Conservation (phyloP, 78 protist species). For the Capsaspora owczarzaki region DNA sequence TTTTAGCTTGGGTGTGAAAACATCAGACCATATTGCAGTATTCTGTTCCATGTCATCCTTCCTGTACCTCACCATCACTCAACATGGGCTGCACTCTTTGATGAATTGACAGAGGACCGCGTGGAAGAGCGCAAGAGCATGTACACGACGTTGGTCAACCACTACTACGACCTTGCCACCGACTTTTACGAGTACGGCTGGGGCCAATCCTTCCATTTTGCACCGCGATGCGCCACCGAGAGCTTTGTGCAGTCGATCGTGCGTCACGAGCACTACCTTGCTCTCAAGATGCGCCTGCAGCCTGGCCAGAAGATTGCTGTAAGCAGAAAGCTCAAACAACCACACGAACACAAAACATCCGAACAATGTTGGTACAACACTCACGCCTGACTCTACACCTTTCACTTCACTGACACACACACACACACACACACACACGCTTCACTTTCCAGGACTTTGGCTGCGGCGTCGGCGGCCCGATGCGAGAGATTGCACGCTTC, state of each 20-base stretch:
- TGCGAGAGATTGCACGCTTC: slow-evolving; percentile 68
- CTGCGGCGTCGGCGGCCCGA: slow-evolving; percentile 94
- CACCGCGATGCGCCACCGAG: slow-evolving; percentile 60
- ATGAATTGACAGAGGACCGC: too few relatives aligned
- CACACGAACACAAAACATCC: too few relatives aligned
- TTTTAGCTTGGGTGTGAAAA: too few relatives aligned
- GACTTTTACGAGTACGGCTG: slow-evolving; percentile 89
- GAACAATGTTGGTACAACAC: too few relatives aligned
- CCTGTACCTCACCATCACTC: too few relatives aligned
- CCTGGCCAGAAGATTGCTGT: slow-evolving; percentile 50
- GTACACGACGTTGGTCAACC: slow-evolving; percentile 63
- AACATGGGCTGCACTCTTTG: too few relatives aligned
- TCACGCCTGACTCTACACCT: too few relatives aligned
- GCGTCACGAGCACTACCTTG: slow-evolving; percentile 81
- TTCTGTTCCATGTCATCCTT: too few relatives aligned
- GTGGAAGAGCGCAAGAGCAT: slow-evolving; percentile 1
- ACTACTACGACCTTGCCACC: slow-evolving; percentile 84
- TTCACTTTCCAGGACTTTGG: slow-evolving; percentile 84
- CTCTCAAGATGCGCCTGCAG: slow-evolving; percentile 51
- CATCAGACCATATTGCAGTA: too few relatives aligned
- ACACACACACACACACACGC: too few relatives aligned
- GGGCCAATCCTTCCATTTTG: slow-evolving; percentile 91
- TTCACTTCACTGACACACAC: too few relatives aligned
- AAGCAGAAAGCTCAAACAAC: too few relatives aligned
- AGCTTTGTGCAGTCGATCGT: slow-evolving; percentile 41